Base-by-base conservation (phyloP, 768 basidiomycete species). In the Boletus sensibilis region DNA sequence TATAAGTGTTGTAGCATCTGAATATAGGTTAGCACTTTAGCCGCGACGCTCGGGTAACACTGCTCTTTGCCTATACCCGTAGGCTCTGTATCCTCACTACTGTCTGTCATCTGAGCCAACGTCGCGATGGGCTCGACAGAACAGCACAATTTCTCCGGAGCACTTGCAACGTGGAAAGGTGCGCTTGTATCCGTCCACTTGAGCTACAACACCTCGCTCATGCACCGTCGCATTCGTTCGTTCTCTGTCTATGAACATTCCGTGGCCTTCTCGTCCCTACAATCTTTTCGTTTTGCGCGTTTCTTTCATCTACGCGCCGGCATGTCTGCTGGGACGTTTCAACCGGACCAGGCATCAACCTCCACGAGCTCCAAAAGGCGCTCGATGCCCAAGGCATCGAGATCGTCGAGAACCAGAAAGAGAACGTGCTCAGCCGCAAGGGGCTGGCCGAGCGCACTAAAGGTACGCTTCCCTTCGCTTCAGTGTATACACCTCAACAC, bases 361-460 rank as follows among this genome's bases (percentile, higher is more conserved):
- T 99, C 49, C 75, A 85, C 20, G 93, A 97, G 60, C 79, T 98
- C 27, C 96, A 98, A 75, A 95, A 93, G 76, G 88, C 86, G 5
- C 83, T 99, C 47, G 95, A 98, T 74, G 78, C 82, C 7, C 96
- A 98, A 58, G 95, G 94, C 5, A 81, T 98, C 34, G 95, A 98
- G 73, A 80, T 99, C 14, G 95, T 99, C 21, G 94, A 98, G 79
- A 95, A 95, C 75, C 95, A 98, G 79, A 99, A 98, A 77, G 96
- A 98, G 77, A 93, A 90, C 61, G 81, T 98, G 43, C 80, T 99
- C 3, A 94, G 94, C 11, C 82, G 97, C 41, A 99, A 98, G 73
- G 89, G 87, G 52, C 79, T 99, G 21, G 92, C 96, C 1, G 97
- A 98, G 75, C 88, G 90, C 71, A 99, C 97, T 0, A 92, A 96